phyloP scores from a whole-genome alignment of 2,329 filamentous ascomycete genomes.

The Aspergillus ochraceus region DNA sequence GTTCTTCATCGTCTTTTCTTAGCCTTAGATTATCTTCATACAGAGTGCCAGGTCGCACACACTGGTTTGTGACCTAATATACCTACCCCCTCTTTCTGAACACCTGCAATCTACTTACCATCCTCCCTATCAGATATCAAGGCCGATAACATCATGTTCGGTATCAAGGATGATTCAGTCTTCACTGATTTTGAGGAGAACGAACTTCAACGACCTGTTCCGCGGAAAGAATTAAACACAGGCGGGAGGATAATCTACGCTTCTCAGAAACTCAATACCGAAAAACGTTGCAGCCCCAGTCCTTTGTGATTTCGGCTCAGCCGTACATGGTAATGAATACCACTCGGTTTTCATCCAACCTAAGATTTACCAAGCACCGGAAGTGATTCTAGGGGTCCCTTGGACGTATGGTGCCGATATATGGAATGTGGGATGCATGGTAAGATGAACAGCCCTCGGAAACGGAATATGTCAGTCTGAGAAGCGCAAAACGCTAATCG shows the following conservation, averaged over 20 bases:
- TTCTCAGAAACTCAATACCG: conserved; percentile 43
- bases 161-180: conserved; percentile 42
- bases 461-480: neutral
- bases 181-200: conserved; percentile 42
- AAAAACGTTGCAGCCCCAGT: conserved; percentile 35
- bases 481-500: neutral
- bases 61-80: conserved; percentile 37
- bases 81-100: no score
- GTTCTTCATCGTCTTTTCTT: conserved; percentile 44
- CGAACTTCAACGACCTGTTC: conserved; percentile 41
- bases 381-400: conserved; percentile 49
- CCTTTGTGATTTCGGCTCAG: conserved; percentile 54
- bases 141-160: conserved; percentile 50
- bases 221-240: conserved; percentile 40
- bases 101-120: conserved; percentile 9
- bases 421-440: conserved; percentile 55
- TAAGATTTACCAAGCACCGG: conserved; percentile 37
- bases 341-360: conserved; percentile 34
- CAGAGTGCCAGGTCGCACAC: conserved; percentile 48
- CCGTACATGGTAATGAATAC: conserved; percentile 37
- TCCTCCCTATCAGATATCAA: conserved; percentile 40
- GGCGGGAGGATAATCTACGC: conserved; percentile 46
- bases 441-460: conserved; percentile 26
- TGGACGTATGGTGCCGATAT: conserved; percentile 55
- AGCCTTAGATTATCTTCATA: conserved; percentile 49